phyloP scores from a whole-genome alignment of 164 flowering plant genomes.

The Magnolia changhungtana region DNA sequence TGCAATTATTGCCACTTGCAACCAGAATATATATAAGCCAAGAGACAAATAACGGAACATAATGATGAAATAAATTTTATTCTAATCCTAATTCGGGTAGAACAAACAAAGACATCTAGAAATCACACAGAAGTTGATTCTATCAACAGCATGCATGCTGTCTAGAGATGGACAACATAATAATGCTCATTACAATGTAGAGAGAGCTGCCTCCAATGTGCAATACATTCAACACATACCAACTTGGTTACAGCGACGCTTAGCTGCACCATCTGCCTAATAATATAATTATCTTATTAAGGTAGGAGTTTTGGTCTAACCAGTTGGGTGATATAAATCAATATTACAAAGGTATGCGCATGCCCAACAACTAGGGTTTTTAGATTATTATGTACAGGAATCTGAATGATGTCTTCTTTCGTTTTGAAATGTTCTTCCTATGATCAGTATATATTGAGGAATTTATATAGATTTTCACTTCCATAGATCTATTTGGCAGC shows the following conservation, averaged over 20 bases:
- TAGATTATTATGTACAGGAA: conserved; percentile 60
- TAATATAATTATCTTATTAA: conserved; percentile 20
- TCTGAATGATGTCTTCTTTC: conserved; percentile 20
- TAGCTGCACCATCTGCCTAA: conserved; percentile 17
- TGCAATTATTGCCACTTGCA: no score
- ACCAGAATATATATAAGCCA: neutral
- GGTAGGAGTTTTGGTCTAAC: conserved; percentile 7
- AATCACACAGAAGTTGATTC: conserved; percentile 12
- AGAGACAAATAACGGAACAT: neutral
- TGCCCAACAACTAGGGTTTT: conserved; percentile 22
- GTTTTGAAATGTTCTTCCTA: conserved; percentile 18
- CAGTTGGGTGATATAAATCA: conserved; percentile 10
- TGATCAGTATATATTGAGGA: conserved; percentile 18
- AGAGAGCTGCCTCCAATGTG: neutral
- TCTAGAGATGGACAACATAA: conserved; percentile 13
- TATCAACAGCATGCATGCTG: conserved; percentile 10
- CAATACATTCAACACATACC: conserved; percentile 18
- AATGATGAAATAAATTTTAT: neutral
- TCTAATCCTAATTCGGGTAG: conserved; percentile 11
- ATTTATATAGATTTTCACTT: conserved; percentile 35
- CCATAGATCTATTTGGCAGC: conserved; percentile 43
- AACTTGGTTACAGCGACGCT: conserved; percentile 23
- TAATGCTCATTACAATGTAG: conserved; percentile 24
- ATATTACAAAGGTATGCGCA: conserved; percentile 1
- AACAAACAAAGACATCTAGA: conserved; percentile 17